Percentiles rank a stretch among this genome's conserved stretches.
phyloP scores from a whole-genome alignment of 352 stramenopile species.

The Thraustochytrium striatum region DNA sequence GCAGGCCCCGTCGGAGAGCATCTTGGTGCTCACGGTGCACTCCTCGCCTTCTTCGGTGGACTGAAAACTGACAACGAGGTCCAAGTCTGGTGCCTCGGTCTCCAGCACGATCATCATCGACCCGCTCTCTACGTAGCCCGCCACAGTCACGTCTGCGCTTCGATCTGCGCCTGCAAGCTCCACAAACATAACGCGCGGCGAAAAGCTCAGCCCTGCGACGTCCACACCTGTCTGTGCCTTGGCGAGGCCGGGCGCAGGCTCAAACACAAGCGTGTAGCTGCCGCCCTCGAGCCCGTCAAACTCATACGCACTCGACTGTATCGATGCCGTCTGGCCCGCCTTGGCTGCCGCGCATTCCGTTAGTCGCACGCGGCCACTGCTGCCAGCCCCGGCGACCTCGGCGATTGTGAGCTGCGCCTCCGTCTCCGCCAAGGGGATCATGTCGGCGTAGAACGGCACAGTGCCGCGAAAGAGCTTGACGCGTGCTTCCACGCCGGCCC shows the following conservation, averaged over 20 bases:
- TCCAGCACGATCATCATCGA: neutral
- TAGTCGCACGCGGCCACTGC: too few species aligned
- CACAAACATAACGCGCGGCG: neutral
- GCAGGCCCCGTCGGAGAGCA: constrained; percentile 37
- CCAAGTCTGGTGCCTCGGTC: neutral
- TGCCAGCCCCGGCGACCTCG: too few species aligned
- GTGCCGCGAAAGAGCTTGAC: neutral
- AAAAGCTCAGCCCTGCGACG: neutral
- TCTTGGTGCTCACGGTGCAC: constrained; percentile 36
- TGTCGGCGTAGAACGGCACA: neutral
- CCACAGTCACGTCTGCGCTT: neutral
- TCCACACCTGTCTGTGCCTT: neutral
- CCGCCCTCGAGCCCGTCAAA: neutral
- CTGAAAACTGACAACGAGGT: constrained; percentile 10
- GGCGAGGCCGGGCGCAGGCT: neutral
- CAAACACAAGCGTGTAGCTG: constrained; percentile 2
- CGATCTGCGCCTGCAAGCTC: neutral
- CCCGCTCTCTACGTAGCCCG: neutral
- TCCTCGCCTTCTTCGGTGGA: constrained; percentile 4
- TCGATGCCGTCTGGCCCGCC: too few species aligned
- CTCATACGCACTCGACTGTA: too few species aligned
- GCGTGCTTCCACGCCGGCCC: constrained; percentile 3
- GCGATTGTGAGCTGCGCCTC: too few species aligned
- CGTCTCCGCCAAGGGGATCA: neutral
- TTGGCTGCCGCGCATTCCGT: too few species aligned